phyloP scores from a whole-genome alignment of 2,329 filamentous ascomycete genomes.

The Grosmannia serpens region DNA sequence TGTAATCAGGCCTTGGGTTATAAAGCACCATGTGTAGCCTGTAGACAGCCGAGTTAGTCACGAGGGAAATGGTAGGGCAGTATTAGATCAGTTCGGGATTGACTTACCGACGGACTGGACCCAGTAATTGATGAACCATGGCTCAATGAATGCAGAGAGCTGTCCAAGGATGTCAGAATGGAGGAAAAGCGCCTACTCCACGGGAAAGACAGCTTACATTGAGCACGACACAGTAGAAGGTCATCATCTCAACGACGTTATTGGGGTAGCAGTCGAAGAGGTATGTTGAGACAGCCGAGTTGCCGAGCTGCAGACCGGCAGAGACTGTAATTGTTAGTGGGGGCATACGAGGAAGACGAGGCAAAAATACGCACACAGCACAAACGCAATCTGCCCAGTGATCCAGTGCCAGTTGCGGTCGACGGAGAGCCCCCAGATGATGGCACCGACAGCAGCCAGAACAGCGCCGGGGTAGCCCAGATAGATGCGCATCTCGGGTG shows the following conservation, averaged over 20 bases:
- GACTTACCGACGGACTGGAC: slow-evolving; percentile 18
- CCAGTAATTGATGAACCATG: slow-evolving; percentile 40
- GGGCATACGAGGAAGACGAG: background rate
- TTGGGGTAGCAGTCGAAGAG: slow-evolving; percentile 44
- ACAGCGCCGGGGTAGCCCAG: slow-evolving; percentile 39
- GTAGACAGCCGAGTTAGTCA: background rate
- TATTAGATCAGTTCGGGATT: background rate
- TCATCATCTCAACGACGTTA: slow-evolving; percentile 41
- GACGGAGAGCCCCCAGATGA: slow-evolving; percentile 44
- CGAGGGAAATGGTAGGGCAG: background rate
- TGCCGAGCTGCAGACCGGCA: slow-evolving; percentile 44
- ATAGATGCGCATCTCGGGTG: slow-evolving; percentile 45
- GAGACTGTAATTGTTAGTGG: slow-evolving; percentile 26
- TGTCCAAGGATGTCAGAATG: background rate
- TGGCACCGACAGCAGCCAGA: slow-evolving; percentile 34
- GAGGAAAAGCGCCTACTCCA: background rate
- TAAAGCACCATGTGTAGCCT: slow-evolving; percentile 40
- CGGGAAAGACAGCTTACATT: slow-evolving; percentile 19
- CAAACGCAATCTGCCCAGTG: slow-evolving; percentile 42
- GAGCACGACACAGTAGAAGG: slow-evolving; percentile 41
- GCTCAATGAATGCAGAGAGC: slow-evolving; percentile 31
- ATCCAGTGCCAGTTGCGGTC: slow-evolving; percentile 44
- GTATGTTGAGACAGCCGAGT: slow-evolving; percentile 39
- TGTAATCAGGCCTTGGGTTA: slow-evolving; percentile 32
- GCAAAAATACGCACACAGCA: slow-evolving; percentile 32